phyloP scores from a whole-genome alignment of 2,329 filamentous ascomycete species.

The Massarina eburnea region DNA sequence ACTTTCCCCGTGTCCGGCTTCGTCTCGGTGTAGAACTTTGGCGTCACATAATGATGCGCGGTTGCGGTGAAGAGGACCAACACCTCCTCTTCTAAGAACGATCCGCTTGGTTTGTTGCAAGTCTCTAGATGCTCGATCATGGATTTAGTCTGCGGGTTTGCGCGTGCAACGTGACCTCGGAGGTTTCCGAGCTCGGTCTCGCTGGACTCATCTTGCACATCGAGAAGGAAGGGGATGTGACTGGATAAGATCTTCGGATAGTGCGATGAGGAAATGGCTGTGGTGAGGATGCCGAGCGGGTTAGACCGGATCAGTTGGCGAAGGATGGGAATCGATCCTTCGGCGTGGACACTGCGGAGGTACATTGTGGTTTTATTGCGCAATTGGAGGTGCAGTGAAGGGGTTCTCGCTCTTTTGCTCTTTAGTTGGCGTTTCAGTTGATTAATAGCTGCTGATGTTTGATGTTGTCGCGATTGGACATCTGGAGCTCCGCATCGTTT shows the following conservation, averaged over 20 bases:
- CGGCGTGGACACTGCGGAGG: slow-evolving; percentile 48
- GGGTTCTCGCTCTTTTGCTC: too few relatives aligned
- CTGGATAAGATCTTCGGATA: slow-evolving; percentile 24
- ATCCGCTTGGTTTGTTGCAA: slow-evolving; percentile 5
- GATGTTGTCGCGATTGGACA: too few relatives aligned
- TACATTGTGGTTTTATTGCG: slow-evolving; percentile 59
- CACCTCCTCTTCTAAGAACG: slow-evolving; percentile 53
- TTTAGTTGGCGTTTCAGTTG: too few relatives aligned
- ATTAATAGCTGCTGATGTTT: too few relatives aligned
- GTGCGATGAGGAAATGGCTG: slow-evolving; percentile 50
- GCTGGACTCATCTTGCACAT: slow-evolving; percentile 40
- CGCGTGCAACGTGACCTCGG: slow-evolving; percentile 63
- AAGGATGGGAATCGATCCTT: slow-evolving; percentile 53
- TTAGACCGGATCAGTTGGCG: slow-evolving; percentile 61
- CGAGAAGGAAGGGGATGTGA: slow-evolving; percentile 29
- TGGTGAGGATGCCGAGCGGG: slow-evolving; percentile 65
- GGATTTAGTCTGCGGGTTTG: slow-evolving; percentile 65
- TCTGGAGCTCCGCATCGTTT: too few relatives aligned
- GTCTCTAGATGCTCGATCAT: slow-evolving; percentile 56
- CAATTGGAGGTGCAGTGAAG: too few relatives aligned
- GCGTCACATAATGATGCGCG: slow-evolving; percentile 66
- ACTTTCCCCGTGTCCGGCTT: slow-evolving; percentile 67
- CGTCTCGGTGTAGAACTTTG: slow-evolving; percentile 64
- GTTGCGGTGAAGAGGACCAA: slow-evolving; percentile 63
- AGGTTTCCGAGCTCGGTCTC: slow-evolving; percentile 53